Evolutionary conservation across 2,329 filamentous ascomycete species (phyloP).

Genomic region (Xylariaceae sp.): DNA sequence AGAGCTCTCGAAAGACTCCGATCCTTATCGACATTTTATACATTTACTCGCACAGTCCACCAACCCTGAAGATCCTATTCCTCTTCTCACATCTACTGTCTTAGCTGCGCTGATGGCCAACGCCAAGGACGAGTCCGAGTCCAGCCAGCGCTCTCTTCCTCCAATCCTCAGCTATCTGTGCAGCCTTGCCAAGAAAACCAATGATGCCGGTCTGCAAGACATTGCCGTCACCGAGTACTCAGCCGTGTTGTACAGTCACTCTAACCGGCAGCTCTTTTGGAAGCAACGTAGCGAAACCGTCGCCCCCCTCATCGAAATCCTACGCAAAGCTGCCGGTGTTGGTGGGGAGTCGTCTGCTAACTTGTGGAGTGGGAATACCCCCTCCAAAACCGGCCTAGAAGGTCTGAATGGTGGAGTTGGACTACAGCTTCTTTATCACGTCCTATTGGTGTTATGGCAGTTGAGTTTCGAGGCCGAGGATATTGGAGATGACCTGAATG

Average conservation of each 20-base stretch:
- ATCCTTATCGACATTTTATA: slow-evolving; percentile 80
- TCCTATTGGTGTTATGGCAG: slow-evolving; percentile 92
- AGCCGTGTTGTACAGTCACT: slow-evolving; percentile 69
- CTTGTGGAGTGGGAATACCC: slow-evolving; percentile 56
- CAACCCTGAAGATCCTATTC: slow-evolving; percentile 71
- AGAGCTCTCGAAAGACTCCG: slow-evolving; percentile 68
- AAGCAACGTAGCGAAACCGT: slow-evolving; percentile 82
- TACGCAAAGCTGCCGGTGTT: slow-evolving; percentile 72
- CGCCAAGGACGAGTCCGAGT: slow-evolving; percentile 57
- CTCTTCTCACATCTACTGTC: slow-evolving; percentile 83
- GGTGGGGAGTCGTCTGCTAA: slow-evolving; percentile 58
- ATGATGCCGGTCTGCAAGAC: slow-evolving; percentile 85
- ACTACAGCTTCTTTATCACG: slow-evolving; percentile 88
- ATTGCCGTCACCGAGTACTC: slow-evolving; percentile 94
- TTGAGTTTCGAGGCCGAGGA: slow-evolving; percentile 85
- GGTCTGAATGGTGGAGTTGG: slow-evolving; percentile 77
- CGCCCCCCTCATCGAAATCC: slow-evolving; percentile 74
- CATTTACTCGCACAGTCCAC: slow-evolving; percentile 79
- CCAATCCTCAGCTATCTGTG: slow-evolving; percentile 84
- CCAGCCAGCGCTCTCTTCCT: slow-evolving; percentile 71
- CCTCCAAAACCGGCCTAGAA: slow-evolving; percentile 57
- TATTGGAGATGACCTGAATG: slow-evolving; percentile 72
- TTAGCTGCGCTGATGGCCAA: slow-evolving; percentile 73
- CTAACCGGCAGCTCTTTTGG: slow-evolving; percentile 83
- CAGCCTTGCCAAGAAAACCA: slow-evolving; percentile 71